Conservation (phyloP, 495 filamentous ascomycete genomes). For the Aspergillus heteromorphus region DNA sequence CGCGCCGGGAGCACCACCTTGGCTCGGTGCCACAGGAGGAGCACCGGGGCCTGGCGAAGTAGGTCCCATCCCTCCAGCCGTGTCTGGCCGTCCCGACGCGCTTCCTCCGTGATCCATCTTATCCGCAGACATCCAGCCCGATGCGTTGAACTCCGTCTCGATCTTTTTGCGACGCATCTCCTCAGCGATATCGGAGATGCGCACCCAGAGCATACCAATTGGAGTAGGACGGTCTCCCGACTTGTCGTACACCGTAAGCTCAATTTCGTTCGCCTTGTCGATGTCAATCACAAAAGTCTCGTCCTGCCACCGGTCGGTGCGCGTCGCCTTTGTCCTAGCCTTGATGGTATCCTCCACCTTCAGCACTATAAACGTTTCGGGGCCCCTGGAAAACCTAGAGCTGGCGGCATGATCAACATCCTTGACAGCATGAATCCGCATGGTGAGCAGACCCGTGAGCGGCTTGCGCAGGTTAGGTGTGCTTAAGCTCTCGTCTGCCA, state of each 20-base stretch:
- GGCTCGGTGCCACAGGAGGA: constrained; percentile 16
- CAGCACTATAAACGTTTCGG: constrained; percentile 90
- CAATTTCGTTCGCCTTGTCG: constrained; percentile 97
- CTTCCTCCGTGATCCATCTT: constrained; percentile 63
- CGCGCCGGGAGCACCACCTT: constrained; percentile 26
- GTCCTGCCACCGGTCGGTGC: constrained; percentile 85
- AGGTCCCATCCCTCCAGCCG: constrained; percentile 38
- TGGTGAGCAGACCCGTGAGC: constrained; percentile 78
- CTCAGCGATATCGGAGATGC: constrained; percentile 94
- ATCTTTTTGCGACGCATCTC: constrained; percentile 97
- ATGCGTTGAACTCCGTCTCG: constrained; percentile 82
- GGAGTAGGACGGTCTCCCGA: constrained; percentile 79
- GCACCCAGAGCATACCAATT: constrained; percentile 92
- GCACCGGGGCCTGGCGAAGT: constrained; percentile 21
- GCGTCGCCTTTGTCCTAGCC: constrained; percentile 78
- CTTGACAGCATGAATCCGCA: constrained; percentile 80
- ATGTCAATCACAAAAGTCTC: constrained; percentile 87
- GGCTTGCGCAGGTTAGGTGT: constrained; percentile 91
- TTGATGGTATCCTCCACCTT: constrained; percentile 94
- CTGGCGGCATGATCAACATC: constrained; percentile 93
- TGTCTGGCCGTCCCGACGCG: constrained; percentile 31
- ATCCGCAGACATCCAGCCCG: constrained; percentile 95
- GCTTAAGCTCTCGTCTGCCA: constrained; percentile 89
- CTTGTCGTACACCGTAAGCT: constrained; percentile 96
- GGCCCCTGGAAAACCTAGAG: constrained; percentile 78